A percentile compares a stretch with the other conserved stretches of the same genome.
phyloP scores from a whole-genome alignment of 1,284 basidiomycete species.

The Sporisorium iseilematis-ciliati region DNA sequence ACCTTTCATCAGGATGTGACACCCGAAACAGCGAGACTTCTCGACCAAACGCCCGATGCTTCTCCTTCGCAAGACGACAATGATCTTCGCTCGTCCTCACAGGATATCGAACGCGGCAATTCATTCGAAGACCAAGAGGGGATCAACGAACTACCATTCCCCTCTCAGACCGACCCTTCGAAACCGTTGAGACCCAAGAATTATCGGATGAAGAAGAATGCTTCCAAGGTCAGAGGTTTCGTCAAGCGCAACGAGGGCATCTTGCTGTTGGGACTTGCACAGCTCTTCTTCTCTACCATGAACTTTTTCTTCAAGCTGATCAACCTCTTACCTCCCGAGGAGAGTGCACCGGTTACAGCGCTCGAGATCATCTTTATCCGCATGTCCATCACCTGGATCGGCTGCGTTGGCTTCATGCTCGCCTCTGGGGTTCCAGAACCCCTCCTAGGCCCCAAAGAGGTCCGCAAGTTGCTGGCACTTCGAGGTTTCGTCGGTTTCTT shows the following conservation, averaged over 20 bases:
- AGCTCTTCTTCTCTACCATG: slow-evolving; percentile 70
- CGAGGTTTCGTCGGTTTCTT: slow-evolving; percentile 77
- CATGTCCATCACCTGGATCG: slow-evolving; percentile 72
- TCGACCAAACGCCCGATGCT: slow-evolving; percentile 8
- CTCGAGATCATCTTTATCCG: slow-evolving; percentile 73
- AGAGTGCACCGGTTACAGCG: slow-evolving; percentile 35
- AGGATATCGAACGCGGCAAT: slow-evolving; percentile 26
- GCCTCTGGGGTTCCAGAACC: slow-evolving; percentile 76
- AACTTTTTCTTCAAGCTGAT: slow-evolving; percentile 77
- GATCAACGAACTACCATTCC: slow-evolving; percentile 41
- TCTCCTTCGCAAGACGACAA: slow-evolving; percentile 2
- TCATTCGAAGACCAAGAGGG: slow-evolving; percentile 13
- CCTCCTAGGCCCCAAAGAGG: slow-evolving; percentile 77
- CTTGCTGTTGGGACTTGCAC: slow-evolving; percentile 39
- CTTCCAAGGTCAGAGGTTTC: slow-evolving; percentile 29
- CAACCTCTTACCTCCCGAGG: slow-evolving; percentile 74
- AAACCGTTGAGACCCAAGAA: slow-evolving; percentile 47
- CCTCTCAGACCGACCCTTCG: slow-evolving; percentile 41
- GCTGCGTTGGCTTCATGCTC: slow-evolving; percentile 61
- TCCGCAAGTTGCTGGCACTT: slow-evolving; percentile 75
- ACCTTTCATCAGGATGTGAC: slow-evolving; percentile 13
- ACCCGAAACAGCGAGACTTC: slow-evolving; percentile 25
- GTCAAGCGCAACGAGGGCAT: slow-evolving; percentile 49
- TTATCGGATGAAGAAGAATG: slow-evolving; percentile 28
- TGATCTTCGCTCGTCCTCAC: slow-evolving; percentile 9